A percentile compares a stretch with the other conserved stretches of the same genome.
phyloP scores from a whole-genome alignment of 345 rosid genomes.

The Bruguiera sexangula region DNA sequence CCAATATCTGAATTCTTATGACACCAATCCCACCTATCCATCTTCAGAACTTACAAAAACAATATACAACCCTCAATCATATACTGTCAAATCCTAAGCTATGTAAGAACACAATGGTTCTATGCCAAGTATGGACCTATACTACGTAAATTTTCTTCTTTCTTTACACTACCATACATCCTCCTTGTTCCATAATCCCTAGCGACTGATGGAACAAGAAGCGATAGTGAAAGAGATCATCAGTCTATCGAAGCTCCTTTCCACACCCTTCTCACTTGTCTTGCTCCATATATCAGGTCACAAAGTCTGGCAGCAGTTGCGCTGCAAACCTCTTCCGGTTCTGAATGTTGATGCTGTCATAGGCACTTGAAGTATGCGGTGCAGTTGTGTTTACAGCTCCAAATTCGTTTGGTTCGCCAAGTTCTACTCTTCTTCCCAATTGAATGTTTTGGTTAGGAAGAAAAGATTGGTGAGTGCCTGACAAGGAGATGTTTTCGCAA shows the following conservation, averaged over 20 bases:
- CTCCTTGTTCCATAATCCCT: slow-evolving; percentile 22
- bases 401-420: slow-evolving; percentile 65
- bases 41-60: slow-evolving; percentile 73
- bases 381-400: slow-evolving; percentile 44
- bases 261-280: not conserved
- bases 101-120: slow-evolving; percentile 52
- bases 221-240: slow-evolving; percentile 27
- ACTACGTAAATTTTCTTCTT: slow-evolving; percentile 43
- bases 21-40: slow-evolving; percentile 50
- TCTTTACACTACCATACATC: slow-evolving; percentile 48
- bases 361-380: slow-evolving; percentile 62
- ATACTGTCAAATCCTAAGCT: slow-evolving; percentile 60
- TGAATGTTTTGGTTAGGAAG: slow-evolving; percentile 77
- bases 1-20: slow-evolving; percentile 34
- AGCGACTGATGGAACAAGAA: slow-evolving; percentile 22
- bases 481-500: slow-evolving; percentile 71
- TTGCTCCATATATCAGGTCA: slow-evolving; percentile 41
- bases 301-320: slow-evolving; percentile 84
- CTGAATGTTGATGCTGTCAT: slow-evolving; percentile 71
- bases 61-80: slow-evolving; percentile 74
- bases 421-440: slow-evolving; percentile 68
- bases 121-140: slow-evolving; percentile 63
- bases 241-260: slow-evolving; percentile 6
- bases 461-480: slow-evolving; percentile 69
- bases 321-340: slow-evolving; percentile 85